These are phyloP conservation scores for Fusarium vanettenii DNA, from an alignment of 2,329 filamentous ascomycete species.

Conservation along the genomic window DNA sequence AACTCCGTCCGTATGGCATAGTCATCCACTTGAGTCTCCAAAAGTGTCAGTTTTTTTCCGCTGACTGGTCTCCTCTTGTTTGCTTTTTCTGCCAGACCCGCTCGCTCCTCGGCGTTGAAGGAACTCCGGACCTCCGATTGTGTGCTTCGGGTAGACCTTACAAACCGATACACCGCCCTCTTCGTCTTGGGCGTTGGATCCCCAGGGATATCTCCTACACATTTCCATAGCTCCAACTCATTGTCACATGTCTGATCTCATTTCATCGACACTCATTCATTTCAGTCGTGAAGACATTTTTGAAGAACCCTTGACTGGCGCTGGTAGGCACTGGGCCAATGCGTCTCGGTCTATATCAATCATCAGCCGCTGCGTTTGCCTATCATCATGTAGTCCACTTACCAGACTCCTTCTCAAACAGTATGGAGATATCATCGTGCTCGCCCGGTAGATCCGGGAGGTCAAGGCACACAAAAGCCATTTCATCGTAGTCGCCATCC, in stretches of 20 bases:
- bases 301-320: slow-evolving; percentile 62
- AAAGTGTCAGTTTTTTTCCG: neutral
- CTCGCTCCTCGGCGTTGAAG: slow-evolving; percentile 19
- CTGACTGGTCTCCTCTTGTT: neutral
- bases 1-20: neutral
- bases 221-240: slow-evolving; percentile 12
- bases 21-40: slow-evolving; percentile 3
- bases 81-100: slow-evolving; percentile 6
- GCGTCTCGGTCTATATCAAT: slow-evolving; percentile 63
- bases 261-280: slow-evolving; percentile 32
- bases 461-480: slow-evolving; percentile 85
- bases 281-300: slow-evolving; percentile 49
- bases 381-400: slow-evolving; percentile 51
- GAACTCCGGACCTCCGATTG: slow-evolving; percentile 20
- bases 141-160: neutral
- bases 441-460: slow-evolving; percentile 90
- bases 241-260: slow-evolving; percentile 10
- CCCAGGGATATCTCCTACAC: slow-evolving; percentile 29
- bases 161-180: slow-evolving; percentile 4
- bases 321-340: slow-evolving; percentile 64
- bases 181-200: slow-evolving; percentile 12
- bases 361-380: slow-evolving; percentile 31
- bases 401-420: slow-evolving; percentile 85
- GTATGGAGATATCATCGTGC: slow-evolving; percentile 89
- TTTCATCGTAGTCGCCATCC: slow-evolving; percentile 65